These are phyloP conservation scores for Trichomonas vaginalis DNA, from an alignment of 208 protist species.

Conservation along the genomic window DNA sequence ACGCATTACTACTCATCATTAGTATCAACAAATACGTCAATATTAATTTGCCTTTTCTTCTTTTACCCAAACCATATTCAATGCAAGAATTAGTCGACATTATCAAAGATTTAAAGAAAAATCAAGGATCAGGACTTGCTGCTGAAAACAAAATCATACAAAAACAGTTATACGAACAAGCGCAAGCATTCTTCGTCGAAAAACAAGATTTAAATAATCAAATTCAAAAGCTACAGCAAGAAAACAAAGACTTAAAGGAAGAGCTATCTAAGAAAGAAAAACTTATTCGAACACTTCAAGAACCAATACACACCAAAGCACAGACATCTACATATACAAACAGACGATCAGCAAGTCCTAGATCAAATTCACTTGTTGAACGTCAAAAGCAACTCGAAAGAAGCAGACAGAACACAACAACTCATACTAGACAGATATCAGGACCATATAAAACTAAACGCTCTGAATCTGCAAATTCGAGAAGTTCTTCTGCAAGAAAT, in stretches of 20 bases:
- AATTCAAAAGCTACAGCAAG: background rate
- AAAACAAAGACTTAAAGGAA: background rate
- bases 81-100: background rate
- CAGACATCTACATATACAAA: background rate
- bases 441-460: background rate
- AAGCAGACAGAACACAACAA: background rate
- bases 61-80: background rate
- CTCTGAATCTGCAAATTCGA: background rate
- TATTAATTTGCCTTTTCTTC: background rate
- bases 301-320: background rate
- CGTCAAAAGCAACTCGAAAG: background rate
- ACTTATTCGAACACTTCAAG: background rate
- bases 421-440: background rate
- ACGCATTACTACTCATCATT: background rate
- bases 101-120: background rate
- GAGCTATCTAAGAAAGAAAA: background rate
- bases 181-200: background rate
- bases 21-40: background rate
- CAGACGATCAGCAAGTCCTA: background rate
- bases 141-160: background rate
- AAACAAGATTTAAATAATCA: background rate
- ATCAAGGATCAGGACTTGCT: background rate
- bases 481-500: background rate
- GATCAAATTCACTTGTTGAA: background rate
- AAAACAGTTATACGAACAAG: background rate